Evolutionary conservation across 441 rosid species (phyloP), one percentile per base, ranked within the genome.

Genomic region (Gossypium armourianum): DNA sequence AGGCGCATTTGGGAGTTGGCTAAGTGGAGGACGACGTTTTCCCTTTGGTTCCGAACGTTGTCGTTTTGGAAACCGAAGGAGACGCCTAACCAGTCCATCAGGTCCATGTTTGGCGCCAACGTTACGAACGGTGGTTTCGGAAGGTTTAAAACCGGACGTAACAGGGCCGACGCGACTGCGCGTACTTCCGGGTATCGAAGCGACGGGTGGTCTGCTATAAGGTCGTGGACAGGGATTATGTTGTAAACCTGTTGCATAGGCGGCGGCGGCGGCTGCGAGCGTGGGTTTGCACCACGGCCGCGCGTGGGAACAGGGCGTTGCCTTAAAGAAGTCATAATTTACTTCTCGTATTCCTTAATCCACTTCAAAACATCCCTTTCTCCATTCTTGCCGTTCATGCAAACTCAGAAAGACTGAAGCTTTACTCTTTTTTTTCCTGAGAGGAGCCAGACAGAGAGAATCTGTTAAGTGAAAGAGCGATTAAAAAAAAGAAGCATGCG

Each of bases 1-100:
- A 87, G 79, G 16, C 90, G 92, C 92, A 87, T 87, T 80, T 87
- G 92, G 49, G 80, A 78, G 67, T 87, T 87, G 15, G 92, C 86
- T 10, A 86, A 77, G 85, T 86, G 92, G 63, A 87, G 92, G 29
- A 87, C 89, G 54, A 87, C 79, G 81, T 87, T 83, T 80, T 87
- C 92, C 72, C 92, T 28, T 78, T 87, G 92, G 77, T 87, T 87
- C 58, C 85, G 75, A 0, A 86, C 92, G 82, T 72, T 87, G 59
- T 83, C 90, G 23, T 23, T 56, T 72, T 87, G 92, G 71, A 87
- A 87, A 1, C 92, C 87, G 62, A 86, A 87, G 59, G 82, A 75
- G 59, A 55, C 47, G 13, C 85, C 84, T 0, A 87, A 78, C 88
- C 90, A 87, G 80, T 86, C 90, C 78, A 87, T 77, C 63, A 87